Base-by-base conservation (phyloP, 495 filamentous ascomycete genomes). In the Aspergillus indologenus region DNA sequence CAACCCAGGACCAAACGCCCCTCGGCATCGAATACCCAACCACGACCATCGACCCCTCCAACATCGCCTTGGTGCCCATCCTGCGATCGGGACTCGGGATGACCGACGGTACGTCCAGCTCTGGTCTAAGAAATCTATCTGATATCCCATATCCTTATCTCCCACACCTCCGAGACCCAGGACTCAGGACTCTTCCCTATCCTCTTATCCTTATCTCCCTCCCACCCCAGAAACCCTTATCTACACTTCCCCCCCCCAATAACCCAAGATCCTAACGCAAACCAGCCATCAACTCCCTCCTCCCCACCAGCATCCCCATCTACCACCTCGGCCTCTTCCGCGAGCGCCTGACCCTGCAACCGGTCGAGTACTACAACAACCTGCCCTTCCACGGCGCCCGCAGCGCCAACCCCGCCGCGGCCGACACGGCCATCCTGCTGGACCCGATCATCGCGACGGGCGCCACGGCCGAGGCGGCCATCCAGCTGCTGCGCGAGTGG, bases 291-390 rank as follows among this genome's bases (percentile, higher is more conserved):
- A 86, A 90, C 77, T 85, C 84, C 59, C 79, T 98, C 60, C 90
- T 98, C 57, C 93, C 93, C 3, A 69, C 71, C 52, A 80, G 92
- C 3, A 89, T 90, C 34, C 87, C 92, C 17, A 84, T 98, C 62
- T 90, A 98, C 75, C 93, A 98, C 72, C 86, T 98, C 21, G 93
- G 93, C 46, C 85, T 98, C 60, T 98, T 90, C 77, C 89, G 93
- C 65, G 93, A 96, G 67, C 88, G 87, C 29, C 81, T 83, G 59
- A 89, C 89, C 40, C 86, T 96, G 24, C 83, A 88, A 53, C 92
- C 93, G 0, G 93, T 98, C 49, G 93, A 98, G 76, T 98, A 98
- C 82, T 98, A 98, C 80, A 98, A 86, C 77, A 98, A 98, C 74
- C 89, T 98, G 19, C 92, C 93, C 40, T 89, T 90, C 72, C 85